A percentile compares a stretch with the other conserved stretches of the same genome.
These are phyloP conservation scores for Picochlorum sp. DNA, from an alignment of 139 green algal species.

Conservation along the genomic window DNA sequence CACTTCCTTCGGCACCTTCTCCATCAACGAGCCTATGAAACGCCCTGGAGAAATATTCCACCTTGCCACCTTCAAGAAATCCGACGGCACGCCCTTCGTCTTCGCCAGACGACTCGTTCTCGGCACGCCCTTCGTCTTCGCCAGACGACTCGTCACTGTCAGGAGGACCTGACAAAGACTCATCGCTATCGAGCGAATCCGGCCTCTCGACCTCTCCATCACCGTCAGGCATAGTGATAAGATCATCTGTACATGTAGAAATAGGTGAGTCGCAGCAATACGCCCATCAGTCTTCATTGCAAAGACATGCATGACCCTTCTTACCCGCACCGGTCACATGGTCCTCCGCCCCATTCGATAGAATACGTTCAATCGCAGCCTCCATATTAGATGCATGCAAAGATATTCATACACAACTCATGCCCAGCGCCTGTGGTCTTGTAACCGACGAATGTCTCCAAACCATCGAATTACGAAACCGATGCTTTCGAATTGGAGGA, in stretches of 20 bases:
- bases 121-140: conserved; percentile 3
- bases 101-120: conserved; percentile 11
- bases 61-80: conserved; percentile 50
- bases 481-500: too few species aligned
- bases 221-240: background rate
- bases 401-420: too few species aligned
- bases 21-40: conserved; percentile 54
- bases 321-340: background rate
- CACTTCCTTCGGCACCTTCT: background rate
- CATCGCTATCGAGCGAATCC: conserved; percentile 7
- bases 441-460: too few species aligned
- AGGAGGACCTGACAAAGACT: background rate
- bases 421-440: too few species aligned
- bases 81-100: conserved; percentile 1
- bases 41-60: conserved; percentile 56
- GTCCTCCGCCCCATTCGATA: background rate
- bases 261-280: too few species aligned
- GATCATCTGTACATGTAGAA: background rate
- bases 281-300: too few species aligned
- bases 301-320: background rate
- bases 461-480: too few species aligned
- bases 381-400: background rate
- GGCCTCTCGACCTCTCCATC: conserved; percentile 17
- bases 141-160: conserved; percentile 7
- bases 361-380: background rate